phyloP scores from a whole-genome alignment of 495 filamentous ascomycete genomes.

The Oleoguttula mirabilis region DNA sequence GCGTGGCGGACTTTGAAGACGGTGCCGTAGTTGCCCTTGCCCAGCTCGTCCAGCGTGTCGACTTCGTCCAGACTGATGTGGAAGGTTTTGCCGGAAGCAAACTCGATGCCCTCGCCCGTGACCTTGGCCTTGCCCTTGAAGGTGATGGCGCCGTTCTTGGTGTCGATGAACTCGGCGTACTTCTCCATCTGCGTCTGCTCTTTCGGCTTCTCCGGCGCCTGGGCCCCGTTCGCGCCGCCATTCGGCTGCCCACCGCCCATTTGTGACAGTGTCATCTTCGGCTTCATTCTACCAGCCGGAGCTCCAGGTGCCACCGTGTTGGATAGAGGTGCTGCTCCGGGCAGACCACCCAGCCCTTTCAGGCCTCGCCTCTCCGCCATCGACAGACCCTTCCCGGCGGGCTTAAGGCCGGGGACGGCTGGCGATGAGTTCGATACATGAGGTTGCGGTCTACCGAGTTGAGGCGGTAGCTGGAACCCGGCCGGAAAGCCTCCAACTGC shows the following conservation, averaged over 20 bases:
- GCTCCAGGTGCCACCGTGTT: slow-evolving; percentile 17
- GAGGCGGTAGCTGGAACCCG: slow-evolving; percentile 21
- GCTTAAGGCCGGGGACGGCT: slow-evolving; percentile 23
- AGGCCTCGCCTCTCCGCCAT: slow-evolving; percentile 34
- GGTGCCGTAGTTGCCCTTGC: slow-evolving; percentile 97
- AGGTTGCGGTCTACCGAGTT: slow-evolving; percentile 19
- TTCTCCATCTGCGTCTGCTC: slow-evolving; percentile 68
- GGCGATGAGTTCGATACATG: slow-evolving; percentile 27
- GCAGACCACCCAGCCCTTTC: slow-evolving; percentile 29
- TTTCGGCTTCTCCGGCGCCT: slow-evolving; percentile 15
- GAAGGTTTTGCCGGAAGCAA: slow-evolving; percentile 79
- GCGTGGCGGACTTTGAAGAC: slow-evolving; percentile 93
- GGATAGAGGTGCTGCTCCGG: slow-evolving; percentile 17
- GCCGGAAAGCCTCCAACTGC: slow-evolving; percentile 23
- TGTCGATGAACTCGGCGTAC: slow-evolving; percentile 84
- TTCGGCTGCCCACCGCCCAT: slow-evolving; percentile 24
- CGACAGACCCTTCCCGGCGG: slow-evolving; percentile 35
- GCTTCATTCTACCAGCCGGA: slow-evolving; percentile 23
- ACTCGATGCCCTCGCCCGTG: slow-evolving; percentile 78
- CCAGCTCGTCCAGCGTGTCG: slow-evolving; percentile 85
- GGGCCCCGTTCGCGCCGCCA: slow-evolving; percentile 8
- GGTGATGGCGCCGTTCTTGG: slow-evolving; percentile 76
- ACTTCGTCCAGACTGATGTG: slow-evolving; percentile 93
- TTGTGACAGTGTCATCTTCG: slow-evolving; percentile 28
- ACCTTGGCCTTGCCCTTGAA: slow-evolving; percentile 91